phyloP scores from a whole-genome alignment of 2,329 filamentous ascomycete species.

The Drechslerella dactyloides region DNA sequence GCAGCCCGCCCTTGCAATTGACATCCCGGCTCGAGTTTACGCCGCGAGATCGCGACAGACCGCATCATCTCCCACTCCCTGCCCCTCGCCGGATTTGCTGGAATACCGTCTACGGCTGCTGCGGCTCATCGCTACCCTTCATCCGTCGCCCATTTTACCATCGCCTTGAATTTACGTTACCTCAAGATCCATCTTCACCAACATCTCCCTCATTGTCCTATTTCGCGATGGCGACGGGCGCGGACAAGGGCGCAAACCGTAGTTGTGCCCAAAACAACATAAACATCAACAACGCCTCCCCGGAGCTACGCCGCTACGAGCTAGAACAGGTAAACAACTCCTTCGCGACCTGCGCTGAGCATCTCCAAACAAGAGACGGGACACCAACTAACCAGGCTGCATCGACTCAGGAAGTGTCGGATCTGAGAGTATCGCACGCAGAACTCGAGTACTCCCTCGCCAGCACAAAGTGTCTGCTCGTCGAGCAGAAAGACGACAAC shows the following conservation, averaged over 20 bases:
- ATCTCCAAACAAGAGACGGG: background rate
- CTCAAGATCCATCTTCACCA: background rate
- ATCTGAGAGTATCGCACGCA: constrained; percentile 41
- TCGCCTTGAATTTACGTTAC: background rate
- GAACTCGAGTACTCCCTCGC: constrained; percentile 49
- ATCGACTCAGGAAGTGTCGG: constrained; percentile 32
- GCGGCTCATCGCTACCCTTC: constrained; percentile 19
- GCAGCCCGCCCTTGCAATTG: background rate
- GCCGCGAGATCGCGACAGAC: constrained; percentile 27
- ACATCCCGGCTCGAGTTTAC: background rate
- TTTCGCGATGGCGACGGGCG: constrained; percentile 48
- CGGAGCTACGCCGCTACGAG: constrained; percentile 38
- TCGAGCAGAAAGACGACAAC: constrained; percentile 40
- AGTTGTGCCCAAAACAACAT: constrained; percentile 31
- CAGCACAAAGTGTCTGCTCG: constrained; percentile 31
- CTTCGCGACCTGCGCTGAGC: background rate
- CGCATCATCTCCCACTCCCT: background rate
- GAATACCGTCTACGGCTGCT: constrained; percentile 37
- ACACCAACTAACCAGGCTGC: background rate
- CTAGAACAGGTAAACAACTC: constrained; percentile 43
- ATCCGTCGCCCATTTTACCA: background rate
- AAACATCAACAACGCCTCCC: constrained; percentile 46
- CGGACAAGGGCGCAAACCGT: constrained; percentile 34
- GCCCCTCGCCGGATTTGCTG: constrained; percentile 10
- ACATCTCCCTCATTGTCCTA: constrained; percentile 13